A percentile compares a stretch with the other conserved stretches of the same genome.
Conservation (phyloP, 208 protist genomes). For the Herpetomonas tarakana region DNA sequence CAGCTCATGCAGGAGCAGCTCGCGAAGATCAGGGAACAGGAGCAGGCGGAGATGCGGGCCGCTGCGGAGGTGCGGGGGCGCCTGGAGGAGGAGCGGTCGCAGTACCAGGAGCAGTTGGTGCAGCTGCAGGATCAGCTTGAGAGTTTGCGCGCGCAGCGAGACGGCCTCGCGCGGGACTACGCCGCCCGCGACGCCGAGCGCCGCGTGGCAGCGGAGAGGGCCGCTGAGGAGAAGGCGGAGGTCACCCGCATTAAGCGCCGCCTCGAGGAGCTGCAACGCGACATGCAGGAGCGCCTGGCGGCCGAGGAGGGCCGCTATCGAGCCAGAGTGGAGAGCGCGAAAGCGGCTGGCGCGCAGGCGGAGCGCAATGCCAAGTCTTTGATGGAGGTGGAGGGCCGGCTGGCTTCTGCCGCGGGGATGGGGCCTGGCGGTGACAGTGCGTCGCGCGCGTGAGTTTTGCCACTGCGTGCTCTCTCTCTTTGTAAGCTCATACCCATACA, state of each 20-base stretch:
- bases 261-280: constrained; percentile 13
- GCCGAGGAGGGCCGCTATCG: constrained; percentile 15
- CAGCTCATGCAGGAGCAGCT: constrained; percentile 16
- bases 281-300: constrained; percentile 18
- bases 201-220: constrained; percentile 9
- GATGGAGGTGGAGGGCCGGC: constrained; percentile 8
- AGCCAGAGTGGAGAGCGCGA: constrained; percentile 5
- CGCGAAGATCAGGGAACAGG: neutral
- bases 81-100: constrained; percentile 16
- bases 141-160: constrained; percentile 7
- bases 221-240: constrained; percentile 14
- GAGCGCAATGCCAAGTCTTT: constrained; percentile 5
- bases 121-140: constrained; percentile 9
- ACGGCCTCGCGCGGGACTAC: constrained; percentile 9
- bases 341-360: constrained; percentile 2
- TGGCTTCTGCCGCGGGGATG: constrained; percentile 9
- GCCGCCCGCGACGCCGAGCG: constrained; percentile 10
- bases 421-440: neutral
- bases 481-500: constrained; percentile 6
- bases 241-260: constrained; percentile 7
- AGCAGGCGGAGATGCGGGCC: constrained; percentile 12
- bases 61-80: constrained; percentile 9
- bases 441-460: neutral
- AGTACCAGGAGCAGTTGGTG: constrained; percentile 10
- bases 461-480: neutral